These are phyloP conservation scores for Papiliotrema fonsecae DNA, from an alignment of 1,284 basidiomycete species.

Conservation along the genomic window DNA sequence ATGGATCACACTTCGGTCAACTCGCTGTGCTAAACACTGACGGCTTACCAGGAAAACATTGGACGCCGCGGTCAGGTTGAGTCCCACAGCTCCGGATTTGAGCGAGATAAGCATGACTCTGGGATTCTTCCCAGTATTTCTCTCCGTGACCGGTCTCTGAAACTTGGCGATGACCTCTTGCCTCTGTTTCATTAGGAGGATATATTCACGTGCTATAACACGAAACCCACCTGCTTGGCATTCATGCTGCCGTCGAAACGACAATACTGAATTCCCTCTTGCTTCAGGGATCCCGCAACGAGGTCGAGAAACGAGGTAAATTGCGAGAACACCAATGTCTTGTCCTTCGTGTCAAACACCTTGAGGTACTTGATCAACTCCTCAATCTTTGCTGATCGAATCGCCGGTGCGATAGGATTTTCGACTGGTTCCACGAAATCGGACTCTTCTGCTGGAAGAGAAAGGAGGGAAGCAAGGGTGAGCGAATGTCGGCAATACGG, in stretches of 20 bases:
- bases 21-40: not conserved
- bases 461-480: slow-evolving; percentile 59
- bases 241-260: slow-evolving; percentile 80
- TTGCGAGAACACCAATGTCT: slow-evolving; percentile 77
- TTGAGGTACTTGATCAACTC: slow-evolving; percentile 68
- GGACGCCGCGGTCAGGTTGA: slow-evolving; percentile 84
- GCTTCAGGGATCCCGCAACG: slow-evolving; percentile 65
- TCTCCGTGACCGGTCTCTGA: slow-evolving; percentile 57
- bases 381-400: slow-evolving; percentile 74
- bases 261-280: slow-evolving; percentile 65
- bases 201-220: too few species aligned
- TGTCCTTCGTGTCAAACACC: slow-evolving; percentile 63
- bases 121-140: slow-evolving; percentile 52
- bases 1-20: slow-evolving; percentile 57
- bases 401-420: slow-evolving; percentile 13
- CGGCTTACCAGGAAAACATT: slow-evolving; percentile 74
- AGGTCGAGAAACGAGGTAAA: slow-evolving; percentile 77
- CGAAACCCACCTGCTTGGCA: slow-evolving; percentile 52
- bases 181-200: too few species aligned
- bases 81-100: slow-evolving; percentile 68
- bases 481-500: slow-evolving; percentile 78
- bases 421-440: slow-evolving; percentile 42
- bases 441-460: slow-evolving; percentile 57
- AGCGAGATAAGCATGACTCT: slow-evolving; percentile 80
- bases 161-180: slow-evolving; percentile 72